These are phyloP conservation scores for Albugo laibachii DNA, from an alignment of 352 stramenopile genomes.

Conservation along the genomic window DNA sequence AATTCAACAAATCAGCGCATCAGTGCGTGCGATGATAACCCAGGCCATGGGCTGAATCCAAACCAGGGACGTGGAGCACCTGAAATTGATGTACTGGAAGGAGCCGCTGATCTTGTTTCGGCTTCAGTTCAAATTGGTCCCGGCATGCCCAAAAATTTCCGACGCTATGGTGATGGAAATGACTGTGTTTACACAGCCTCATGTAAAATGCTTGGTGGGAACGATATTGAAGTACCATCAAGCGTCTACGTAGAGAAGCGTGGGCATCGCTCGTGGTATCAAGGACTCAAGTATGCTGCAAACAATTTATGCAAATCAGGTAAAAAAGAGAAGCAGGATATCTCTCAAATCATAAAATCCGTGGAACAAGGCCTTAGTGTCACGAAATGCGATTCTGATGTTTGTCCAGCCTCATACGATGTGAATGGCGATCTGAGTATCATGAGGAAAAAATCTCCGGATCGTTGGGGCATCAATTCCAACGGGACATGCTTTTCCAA, in stretches of 20 bases:
- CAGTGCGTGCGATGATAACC: conserved; percentile 61
- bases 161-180: conserved; percentile 3
- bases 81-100: conserved; percentile 84
- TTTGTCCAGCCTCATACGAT: conserved; percentile 21
- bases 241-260: conserved; percentile 15
- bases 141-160: conserved; percentile 14
- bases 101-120: conserved; percentile 29
- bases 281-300: conserved; percentile 24
- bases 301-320: conserved; percentile 19
- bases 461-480: conserved; percentile 16
- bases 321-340: conserved; percentile 10
- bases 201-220: conserved; percentile 18
- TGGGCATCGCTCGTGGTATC: conserved; percentile 31
- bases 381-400: conserved; percentile 17
- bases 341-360: conserved; percentile 10
- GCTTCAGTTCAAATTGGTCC: conserved; percentile 58
- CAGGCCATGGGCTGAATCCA: conserved; percentile 70
- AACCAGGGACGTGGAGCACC: conserved; percentile 50
- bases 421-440: conserved; percentile 16
- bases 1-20: conserved; percentile 48
- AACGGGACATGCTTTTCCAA: conserved; percentile 12
- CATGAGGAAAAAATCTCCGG: conserved; percentile 9
- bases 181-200: conserved; percentile 9
- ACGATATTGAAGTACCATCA: conserved; percentile 23
- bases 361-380: conserved; percentile 14